Evolutionary conservation across 305 asterid species (phyloP).

Genomic region (Fraxinus greggii): DNA sequence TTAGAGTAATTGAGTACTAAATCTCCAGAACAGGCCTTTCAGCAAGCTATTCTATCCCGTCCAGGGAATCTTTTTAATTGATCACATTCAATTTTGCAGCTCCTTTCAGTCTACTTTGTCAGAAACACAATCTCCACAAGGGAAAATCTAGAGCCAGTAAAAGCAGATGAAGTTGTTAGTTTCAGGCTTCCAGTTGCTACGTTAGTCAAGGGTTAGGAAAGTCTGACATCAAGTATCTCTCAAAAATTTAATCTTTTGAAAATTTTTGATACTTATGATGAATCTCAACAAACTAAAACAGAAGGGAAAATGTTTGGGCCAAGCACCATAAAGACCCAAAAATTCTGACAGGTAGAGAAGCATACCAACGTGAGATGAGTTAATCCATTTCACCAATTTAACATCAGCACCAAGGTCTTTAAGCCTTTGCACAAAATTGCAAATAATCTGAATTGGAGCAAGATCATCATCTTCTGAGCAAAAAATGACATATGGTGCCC

Average conservation of each 20-base stretch:
- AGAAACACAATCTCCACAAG: neutral
- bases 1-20: neutral
- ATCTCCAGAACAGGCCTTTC: neutral
- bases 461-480: slow-evolving; percentile 96
- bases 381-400: slow-evolving; percentile 70
- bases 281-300: neutral
- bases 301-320: neutral
- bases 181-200: neutral
- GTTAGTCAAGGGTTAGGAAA: neutral
- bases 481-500: slow-evolving; percentile 83
- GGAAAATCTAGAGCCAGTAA: neutral
- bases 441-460: slow-evolving; percentile 66
- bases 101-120: neutral
- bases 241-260: neutral
- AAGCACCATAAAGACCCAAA: neutral
- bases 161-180: neutral
- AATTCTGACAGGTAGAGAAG: slow-evolving; percentile 7
- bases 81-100: neutral
- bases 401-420: slow-evolving; percentile 74
- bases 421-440: slow-evolving; percentile 73
- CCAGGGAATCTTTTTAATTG: neutral
- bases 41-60: neutral
- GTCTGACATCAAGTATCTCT: neutral
- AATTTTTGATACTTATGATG: neutral
- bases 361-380: slow-evolving; percentile 86